These are phyloP conservation scores for Melianthus villosus DNA, from an alignment of 441 rosid species.

Conservation along the genomic window DNA sequence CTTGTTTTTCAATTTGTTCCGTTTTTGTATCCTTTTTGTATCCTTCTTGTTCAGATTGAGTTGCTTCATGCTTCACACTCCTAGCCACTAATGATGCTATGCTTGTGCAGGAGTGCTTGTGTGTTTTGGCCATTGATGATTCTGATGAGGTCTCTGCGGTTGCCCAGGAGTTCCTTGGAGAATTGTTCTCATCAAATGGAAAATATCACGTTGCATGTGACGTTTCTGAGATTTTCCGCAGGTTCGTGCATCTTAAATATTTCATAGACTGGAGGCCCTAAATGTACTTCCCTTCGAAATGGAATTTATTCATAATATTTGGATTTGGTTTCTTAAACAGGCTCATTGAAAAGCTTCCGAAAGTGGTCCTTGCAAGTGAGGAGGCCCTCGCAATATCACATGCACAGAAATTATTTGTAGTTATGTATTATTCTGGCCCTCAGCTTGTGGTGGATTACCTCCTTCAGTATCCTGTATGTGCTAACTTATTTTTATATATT, in stretches of 20 bases:
- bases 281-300: neutral
- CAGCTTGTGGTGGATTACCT: constrained; percentile 43
- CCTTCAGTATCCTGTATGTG: constrained; percentile 71
- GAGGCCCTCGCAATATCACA: constrained; percentile 55
- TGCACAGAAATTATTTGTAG: constrained; percentile 60
- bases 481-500: too few species aligned
- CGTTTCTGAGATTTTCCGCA: constrained; percentile 42
- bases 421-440: constrained; percentile 76
- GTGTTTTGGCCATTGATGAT: constrained; percentile 65
- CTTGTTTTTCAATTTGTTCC: too few species aligned
- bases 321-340: constrained; percentile 20
- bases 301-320: neutral
- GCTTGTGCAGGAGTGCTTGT: constrained; percentile 89
- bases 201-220: constrained; percentile 33
- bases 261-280: constrained; percentile 3
- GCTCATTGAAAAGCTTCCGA: constrained; percentile 80
- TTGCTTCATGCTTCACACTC: too few species aligned
- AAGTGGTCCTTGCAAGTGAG: constrained; percentile 57
- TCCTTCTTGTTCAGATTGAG: too few species aligned
- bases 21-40: too few species aligned
- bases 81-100: too few species aligned
- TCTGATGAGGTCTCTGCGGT: constrained; percentile 44
- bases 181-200: constrained; percentile 24
- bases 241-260: constrained; percentile 37
- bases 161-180: constrained; percentile 50